Evolutionary conservation across 768 basidiomycete species (phyloP).

Genomic region (Boletellus ananas): DNA sequence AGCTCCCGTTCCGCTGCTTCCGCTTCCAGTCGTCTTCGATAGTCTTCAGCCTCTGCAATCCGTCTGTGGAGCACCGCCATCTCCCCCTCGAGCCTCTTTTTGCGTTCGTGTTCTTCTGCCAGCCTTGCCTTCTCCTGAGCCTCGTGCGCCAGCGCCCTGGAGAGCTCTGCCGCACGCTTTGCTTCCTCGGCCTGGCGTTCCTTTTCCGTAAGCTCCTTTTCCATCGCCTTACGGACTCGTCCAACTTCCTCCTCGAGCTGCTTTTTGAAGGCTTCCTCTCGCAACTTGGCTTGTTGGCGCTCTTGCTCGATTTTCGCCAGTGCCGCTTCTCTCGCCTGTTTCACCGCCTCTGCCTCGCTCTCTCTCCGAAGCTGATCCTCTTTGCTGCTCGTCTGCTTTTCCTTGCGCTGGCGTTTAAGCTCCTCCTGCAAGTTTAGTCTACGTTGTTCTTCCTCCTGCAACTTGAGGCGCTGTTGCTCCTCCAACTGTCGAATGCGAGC

Average conservation of each 20-base stretch:
- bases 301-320: conserved; percentile 25
- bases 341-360: conserved; percentile 19
- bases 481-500: conserved; percentile 23
- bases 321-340: conserved; percentile 17
- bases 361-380: conserved; percentile 19
- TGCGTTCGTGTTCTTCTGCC: conserved; percentile 30
- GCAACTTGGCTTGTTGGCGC: conserved; percentile 19
- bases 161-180: conserved; percentile 29
- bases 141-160: conserved; percentile 21
- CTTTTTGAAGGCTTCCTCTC: conserved; percentile 23
- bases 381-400: conserved; percentile 12
- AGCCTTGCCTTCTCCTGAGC: conserved; percentile 29
- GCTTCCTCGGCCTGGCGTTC: conserved; percentile 24
- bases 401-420: conserved; percentile 21
- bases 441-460: conserved; percentile 29
- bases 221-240: conserved; percentile 22
- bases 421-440: conserved; percentile 25
- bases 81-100: conserved; percentile 26
- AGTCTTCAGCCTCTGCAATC: conserved; percentile 26
- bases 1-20: conserved; percentile 26
- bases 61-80: conserved; percentile 24
- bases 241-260: conserved; percentile 27
- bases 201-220: conserved; percentile 18
- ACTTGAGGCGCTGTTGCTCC: conserved; percentile 25
- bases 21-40: conserved; percentile 25